These are phyloP conservation scores for Metschnikowia kofuensis DNA, from an alignment of 805 yeast species.

Conservation along the genomic window DNA sequence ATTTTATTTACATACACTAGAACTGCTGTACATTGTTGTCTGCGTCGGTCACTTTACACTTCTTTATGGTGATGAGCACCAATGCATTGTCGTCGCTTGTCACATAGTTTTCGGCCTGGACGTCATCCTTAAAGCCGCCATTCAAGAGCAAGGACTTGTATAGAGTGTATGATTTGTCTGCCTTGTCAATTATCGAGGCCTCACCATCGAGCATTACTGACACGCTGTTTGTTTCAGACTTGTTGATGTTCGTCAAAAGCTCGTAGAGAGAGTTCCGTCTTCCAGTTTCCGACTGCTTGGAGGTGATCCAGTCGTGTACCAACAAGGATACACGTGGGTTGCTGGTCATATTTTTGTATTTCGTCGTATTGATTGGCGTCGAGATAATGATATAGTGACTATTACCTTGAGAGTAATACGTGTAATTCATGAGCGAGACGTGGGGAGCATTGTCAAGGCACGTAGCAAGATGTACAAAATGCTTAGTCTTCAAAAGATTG, in stretches of 20 bases:
- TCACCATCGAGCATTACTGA: constrained; percentile 80
- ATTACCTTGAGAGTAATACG: constrained; percentile 48
- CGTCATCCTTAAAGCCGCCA: constrained; percentile 65
- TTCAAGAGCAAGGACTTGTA: constrained; percentile 61
- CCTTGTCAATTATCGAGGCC: constrained; percentile 49
- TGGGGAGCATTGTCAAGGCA: constrained; percentile 73
- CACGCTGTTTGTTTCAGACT: constrained; percentile 66
- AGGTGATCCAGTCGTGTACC: constrained; percentile 88
- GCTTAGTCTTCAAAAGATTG: constrained; percentile 52
- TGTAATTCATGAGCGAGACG: constrained; percentile 88
- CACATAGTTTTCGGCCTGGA: constrained; percentile 51
- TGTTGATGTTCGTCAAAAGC: constrained; percentile 72
- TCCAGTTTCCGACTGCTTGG: constrained; percentile 35
- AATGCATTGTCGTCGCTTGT: constrained; percentile 56
- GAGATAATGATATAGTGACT: constrained; percentile 63
- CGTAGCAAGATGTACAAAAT: constrained; percentile 84
- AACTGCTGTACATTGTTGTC: constrained; percentile 53
- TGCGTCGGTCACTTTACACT: constrained; percentile 77
- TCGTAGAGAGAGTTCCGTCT: constrained; percentile 37
- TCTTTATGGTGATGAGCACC: constrained; percentile 59
- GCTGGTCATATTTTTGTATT: constrained; percentile 61
- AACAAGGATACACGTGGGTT: constrained; percentile 81
- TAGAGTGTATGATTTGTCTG: constrained; percentile 50
- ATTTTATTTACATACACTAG: not conserved
- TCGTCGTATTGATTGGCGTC: constrained; percentile 68